Conservation (phyloP, 306 rosid genomes). For the Lathyrus aphaca region DNA sequence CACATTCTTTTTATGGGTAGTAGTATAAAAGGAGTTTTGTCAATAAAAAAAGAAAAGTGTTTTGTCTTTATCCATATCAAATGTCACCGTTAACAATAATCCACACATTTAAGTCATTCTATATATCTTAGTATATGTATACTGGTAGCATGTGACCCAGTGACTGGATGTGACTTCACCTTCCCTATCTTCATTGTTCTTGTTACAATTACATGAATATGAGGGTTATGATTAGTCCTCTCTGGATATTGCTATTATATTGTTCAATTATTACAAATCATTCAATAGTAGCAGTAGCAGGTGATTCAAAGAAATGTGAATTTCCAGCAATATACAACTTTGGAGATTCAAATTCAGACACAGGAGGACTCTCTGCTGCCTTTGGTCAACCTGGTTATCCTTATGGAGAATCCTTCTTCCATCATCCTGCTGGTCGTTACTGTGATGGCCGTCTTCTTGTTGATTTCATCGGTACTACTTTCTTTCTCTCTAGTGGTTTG, state of each 20-base stretch:
- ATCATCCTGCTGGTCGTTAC: constrained; percentile 67
- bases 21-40: too few relatives aligned
- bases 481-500: background rate
- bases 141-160: background rate
- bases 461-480: constrained; percentile 66
- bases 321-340: constrained; percentile 88
- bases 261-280: constrained; percentile 28
- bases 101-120: too few relatives aligned
- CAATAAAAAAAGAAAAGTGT: too few relatives aligned
- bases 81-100: too few relatives aligned
- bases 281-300: background rate
- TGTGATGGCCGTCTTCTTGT: constrained; percentile 73
- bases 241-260: constrained; percentile 38
- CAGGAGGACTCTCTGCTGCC: constrained; percentile 89
- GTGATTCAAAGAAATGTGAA: constrained; percentile 43
- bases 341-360: constrained; percentile 93
- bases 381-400: constrained; percentile 80
- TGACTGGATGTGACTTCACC: too few relatives aligned
- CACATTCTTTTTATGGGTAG: too few relatives aligned
- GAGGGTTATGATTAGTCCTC: background rate
- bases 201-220: background rate
- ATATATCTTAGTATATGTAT: too few relatives aligned
- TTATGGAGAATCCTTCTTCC: constrained; percentile 60
- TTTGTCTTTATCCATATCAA: too few relatives aligned
- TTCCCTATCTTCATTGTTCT: background rate